Base-by-base conservation (phyloP, 306 rosid genomes). In the Sicyos edulis region DNA sequence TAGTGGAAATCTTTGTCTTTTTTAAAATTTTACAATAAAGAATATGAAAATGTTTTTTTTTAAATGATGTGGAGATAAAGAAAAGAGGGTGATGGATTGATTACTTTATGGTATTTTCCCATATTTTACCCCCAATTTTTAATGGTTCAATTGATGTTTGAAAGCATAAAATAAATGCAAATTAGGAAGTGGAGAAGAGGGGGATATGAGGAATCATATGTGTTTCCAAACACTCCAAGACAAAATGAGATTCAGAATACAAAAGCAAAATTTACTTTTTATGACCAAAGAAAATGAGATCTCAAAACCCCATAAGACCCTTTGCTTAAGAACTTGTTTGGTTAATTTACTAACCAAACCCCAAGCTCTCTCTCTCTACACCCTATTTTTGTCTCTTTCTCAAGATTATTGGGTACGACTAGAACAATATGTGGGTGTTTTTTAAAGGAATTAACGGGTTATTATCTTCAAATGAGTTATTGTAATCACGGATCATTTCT, bases 201-300 rank as follows among this genome's bases (percentile, higher is more conserved):
- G 40, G 19, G 65, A 67, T 20, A 67, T 68, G 73, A 69, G 11
- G 74, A 70, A 70, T 70, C 74, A 52, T 70, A 70, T 52, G 60
- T 70, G n/a, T 70, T 70, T 53, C 74, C 72, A 67, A 67, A 67
- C 72, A 70, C 74, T 70, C n/a, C 49, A 52, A 70, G 60, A 70
- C 60, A 70, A 51, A 70, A 70, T 50, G 49, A 52, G 60, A 70
- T 50, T 70, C 74, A 70, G 61, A 53, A 24, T 26, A 29, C 24
- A 53, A 70, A 70, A 70, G 74, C 60, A 70, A 70, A 4, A 4
- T 24, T 70, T 70, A 59, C 74, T 70, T 70, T 40, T 70, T 70
- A 50, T 45, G 58, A 69, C 73, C 73, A 7, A 16, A 65, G 71
- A 65, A 65, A 65, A 65, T 32, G 71, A 65, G 71, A 44, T 42